Percentiles rank a stretch among this genome's conserved stretches.
Conservation (phyloP, 1,284 basidiomycete species). For the Amylostereum areolatum region DNA sequence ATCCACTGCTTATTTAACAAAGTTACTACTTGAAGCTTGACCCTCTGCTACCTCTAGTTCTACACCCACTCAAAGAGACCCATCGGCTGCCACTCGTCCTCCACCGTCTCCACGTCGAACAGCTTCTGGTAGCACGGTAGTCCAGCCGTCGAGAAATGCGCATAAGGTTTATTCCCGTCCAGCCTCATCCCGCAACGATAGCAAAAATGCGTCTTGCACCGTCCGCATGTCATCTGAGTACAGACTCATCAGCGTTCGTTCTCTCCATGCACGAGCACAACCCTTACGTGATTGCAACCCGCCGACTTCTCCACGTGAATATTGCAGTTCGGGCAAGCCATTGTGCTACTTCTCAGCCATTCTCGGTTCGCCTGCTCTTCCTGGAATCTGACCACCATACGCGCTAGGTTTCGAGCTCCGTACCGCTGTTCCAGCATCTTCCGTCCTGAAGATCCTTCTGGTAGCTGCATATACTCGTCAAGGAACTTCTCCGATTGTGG, state of each 20-base stretch:
- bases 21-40: not conserved
- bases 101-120: constrained; percentile 48
- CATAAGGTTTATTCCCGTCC: constrained; percentile 49
- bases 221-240: constrained; percentile 64
- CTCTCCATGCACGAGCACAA: constrained; percentile 3
- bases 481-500: constrained; percentile 56
- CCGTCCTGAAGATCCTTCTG: constrained; percentile 43
- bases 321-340: constrained; percentile 64
- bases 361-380: constrained; percentile 63
- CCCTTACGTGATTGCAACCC: constrained; percentile 72
- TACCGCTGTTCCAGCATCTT: constrained; percentile 51
- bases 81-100: constrained; percentile 49
- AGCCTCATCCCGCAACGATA: constrained; percentile 65
- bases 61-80: constrained; percentile 31
- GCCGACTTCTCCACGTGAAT: constrained; percentile 67
- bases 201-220: constrained; percentile 71
- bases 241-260: constrained; percentile 6
- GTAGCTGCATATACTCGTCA: constrained; percentile 51
- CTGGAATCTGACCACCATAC: constrained; percentile 51
- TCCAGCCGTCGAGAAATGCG: constrained; percentile 59
- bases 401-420: constrained; percentile 49
- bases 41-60: not conserved
- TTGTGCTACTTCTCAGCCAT: constrained; percentile 60
- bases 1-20: too few species aligned
- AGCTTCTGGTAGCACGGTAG: constrained; percentile 55